Conservation (phyloP, 2,329 filamentous ascomycete species). For the Achaetomium macrosporum region DNA sequence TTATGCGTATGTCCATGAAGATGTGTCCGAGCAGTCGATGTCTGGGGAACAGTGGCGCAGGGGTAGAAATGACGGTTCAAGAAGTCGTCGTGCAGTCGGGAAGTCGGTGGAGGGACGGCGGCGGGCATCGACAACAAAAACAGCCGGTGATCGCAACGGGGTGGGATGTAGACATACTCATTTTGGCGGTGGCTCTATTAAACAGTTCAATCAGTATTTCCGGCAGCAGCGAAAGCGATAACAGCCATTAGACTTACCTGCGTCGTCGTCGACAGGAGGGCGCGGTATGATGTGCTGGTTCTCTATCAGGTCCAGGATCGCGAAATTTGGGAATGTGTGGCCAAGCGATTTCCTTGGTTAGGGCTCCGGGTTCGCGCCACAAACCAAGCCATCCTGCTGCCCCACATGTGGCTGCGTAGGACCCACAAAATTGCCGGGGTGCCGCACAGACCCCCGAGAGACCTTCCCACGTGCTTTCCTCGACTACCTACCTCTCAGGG, state of each 20-base stretch:
- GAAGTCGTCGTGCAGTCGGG: constrained; percentile 12
- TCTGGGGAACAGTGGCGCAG: not conserved
- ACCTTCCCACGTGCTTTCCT: too few species aligned
- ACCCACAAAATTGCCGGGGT: not conserved
- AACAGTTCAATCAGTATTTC: constrained; percentile 19
- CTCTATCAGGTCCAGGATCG: constrained; percentile 21
- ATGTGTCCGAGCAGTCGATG: not conserved
- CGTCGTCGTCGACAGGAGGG: constrained; percentile 26
- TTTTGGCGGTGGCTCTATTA: constrained; percentile 44
- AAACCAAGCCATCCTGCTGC: not conserved
- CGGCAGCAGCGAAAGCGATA: not conserved
- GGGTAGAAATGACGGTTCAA: constrained; percentile 1
- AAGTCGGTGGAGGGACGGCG: constrained; percentile 1
- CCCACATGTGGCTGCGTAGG: not conserved
- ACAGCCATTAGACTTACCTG: constrained; percentile 21
- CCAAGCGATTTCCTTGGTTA: constrained; percentile 23
- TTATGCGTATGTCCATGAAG: not conserved
- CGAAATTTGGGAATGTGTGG: constrained; percentile 29
- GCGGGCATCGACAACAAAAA: constrained; percentile 4
- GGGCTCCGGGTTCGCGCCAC: constrained; percentile 22
- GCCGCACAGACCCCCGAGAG: not conserved
- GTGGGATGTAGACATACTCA: constrained; percentile 51
- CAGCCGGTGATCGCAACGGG: constrained; percentile 5
- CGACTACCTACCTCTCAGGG: too few species aligned
- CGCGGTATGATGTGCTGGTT: constrained; percentile 24